Evolutionary conservation across 345 rosid species (phyloP), one percentile per base, ranked within the genome.

Genomic region (Eucalyptus pauciflora): DNA sequence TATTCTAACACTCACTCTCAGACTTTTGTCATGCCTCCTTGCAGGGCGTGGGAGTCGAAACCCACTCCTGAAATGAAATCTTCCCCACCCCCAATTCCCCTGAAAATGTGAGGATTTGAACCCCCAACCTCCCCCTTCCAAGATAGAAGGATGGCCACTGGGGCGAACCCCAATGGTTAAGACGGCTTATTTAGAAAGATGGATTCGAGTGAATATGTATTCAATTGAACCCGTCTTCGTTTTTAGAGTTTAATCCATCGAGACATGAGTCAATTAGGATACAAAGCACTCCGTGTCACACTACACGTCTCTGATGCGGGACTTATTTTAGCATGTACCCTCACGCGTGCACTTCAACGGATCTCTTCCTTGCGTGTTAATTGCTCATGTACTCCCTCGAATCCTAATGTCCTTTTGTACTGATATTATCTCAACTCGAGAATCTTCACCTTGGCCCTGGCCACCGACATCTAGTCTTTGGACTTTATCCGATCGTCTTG

Each of bases 231-330:
- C 20, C 4, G 1, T 2, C 2, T 4, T 69, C 45, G 0, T 10
- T 69, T 69, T 69, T 37, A 9, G 43, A 69, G 12, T 31, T 17
- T 16, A 69, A 33, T 17, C 22, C 80, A 33, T 69, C 13, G 24
- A 69, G 80, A 33, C 22, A 16, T 17, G 80, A 18, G 24, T 69
- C 45, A 1, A 5, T 16, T 3, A 16, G 22, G 43, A 69, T 67
- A 67, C 33, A 33, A 8, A 67, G 22, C 2, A 1, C 76, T 64
- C 76, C 10, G 0, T 4, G 20, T n/a, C 41, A 2, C 41, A 0
- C 3, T 33, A 64, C 41, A 7, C 7, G 0, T 29, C 16, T 14
- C 3, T 7, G 1, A 29, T 29, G 4, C 5, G 5, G 33, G 33
- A 29, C 33, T 13, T 62, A 13, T 29, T 29, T 29, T 29, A 62